These are phyloP conservation scores for Phytophthora rubi DNA, from an alignment of 352 stramenopile genomes.

Conservation along the genomic window DNA sequence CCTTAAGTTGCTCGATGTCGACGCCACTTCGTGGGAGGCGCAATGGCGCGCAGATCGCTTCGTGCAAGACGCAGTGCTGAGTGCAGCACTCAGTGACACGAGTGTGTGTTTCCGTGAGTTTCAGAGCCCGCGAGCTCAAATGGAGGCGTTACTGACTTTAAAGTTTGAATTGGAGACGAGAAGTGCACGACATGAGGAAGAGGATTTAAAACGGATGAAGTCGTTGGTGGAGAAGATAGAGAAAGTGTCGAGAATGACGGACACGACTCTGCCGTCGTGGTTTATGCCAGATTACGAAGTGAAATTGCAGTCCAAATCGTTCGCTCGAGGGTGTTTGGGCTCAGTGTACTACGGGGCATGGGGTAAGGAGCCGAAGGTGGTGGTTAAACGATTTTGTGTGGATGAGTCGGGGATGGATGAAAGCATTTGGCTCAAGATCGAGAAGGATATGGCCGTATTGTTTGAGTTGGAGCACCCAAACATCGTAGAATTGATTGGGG, in stretches of 20 bases:
- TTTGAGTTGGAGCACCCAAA: slow-evolving; percentile 11
- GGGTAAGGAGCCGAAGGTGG: not conserved
- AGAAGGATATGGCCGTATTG: slow-evolving; percentile 13
- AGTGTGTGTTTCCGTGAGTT: not conserved
- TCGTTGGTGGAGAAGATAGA: slow-evolving; percentile 1
- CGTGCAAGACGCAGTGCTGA: not conserved
- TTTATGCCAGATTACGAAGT: slow-evolving; percentile 2
- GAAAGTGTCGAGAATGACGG: not conserved
- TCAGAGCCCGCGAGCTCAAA: slow-evolving; percentile 11
- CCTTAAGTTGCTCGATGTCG: not conserved
- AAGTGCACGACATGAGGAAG: not conserved
- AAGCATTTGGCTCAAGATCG: not conserved
- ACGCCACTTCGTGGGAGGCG: not conserved
- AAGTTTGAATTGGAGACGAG: slow-evolving; percentile 22
- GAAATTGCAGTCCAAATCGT: slow-evolving; percentile 2
- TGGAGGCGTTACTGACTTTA: slow-evolving; percentile 28
- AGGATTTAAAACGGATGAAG: not conserved
- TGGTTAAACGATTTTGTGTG: not conserved
- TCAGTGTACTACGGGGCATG: not conserved
- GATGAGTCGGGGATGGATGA: slow-evolving; percentile 3
- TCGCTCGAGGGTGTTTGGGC: not conserved
- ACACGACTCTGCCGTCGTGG: slow-evolving; percentile 1
- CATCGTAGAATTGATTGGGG: slow-evolving; percentile 13
- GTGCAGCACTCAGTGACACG: not conserved
- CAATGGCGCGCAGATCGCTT: not conserved